A percentile compares a stretch with the other conserved stretches of the same genome.
phyloP scores from a whole-genome alignment of 179 eudicot genomes.

The Silene noctiflora region DNA sequence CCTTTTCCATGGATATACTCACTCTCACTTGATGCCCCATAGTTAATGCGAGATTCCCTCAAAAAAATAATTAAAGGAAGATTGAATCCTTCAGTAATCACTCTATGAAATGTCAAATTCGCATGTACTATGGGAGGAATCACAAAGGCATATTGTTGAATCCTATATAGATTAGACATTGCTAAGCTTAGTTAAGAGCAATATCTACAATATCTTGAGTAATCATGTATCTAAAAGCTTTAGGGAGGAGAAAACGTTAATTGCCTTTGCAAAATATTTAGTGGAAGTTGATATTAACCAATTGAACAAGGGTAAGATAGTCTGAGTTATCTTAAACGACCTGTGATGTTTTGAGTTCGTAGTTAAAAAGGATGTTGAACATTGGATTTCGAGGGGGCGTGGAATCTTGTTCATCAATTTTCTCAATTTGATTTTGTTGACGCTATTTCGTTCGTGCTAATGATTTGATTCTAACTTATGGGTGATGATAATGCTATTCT shows the following conservation, averaged over 20 bases:
- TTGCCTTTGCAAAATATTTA: too few relatives aligned
- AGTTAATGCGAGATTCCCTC: too few relatives aligned
- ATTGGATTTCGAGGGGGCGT: neutral
- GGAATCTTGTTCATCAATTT: neutral
- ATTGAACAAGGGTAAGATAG: too few relatives aligned
- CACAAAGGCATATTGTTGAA: neutral
- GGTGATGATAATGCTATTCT: neutral
- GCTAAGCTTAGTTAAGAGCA: neutral
- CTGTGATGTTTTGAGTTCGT: too few relatives aligned
- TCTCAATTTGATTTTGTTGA: neutral
- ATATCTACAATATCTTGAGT: neutral
- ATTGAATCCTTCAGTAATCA: neutral
- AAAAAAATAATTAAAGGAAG: neutral
- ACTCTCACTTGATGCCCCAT: too few relatives aligned
- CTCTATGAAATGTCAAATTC: neutral
- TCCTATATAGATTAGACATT: neutral
- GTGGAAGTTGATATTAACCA: too few relatives aligned
- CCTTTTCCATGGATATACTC: too few relatives aligned
- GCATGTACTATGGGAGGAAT: neutral
- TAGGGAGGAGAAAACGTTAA: too few relatives aligned
- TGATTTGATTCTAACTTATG: neutral
- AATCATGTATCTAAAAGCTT: neutral
- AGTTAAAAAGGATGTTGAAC: neutral
- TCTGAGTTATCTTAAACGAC: too few relatives aligned
- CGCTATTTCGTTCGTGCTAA: neutral